phyloP scores from a whole-genome alignment of 352 stramenopile species.

The Phytophthora agathidicida region DNA sequence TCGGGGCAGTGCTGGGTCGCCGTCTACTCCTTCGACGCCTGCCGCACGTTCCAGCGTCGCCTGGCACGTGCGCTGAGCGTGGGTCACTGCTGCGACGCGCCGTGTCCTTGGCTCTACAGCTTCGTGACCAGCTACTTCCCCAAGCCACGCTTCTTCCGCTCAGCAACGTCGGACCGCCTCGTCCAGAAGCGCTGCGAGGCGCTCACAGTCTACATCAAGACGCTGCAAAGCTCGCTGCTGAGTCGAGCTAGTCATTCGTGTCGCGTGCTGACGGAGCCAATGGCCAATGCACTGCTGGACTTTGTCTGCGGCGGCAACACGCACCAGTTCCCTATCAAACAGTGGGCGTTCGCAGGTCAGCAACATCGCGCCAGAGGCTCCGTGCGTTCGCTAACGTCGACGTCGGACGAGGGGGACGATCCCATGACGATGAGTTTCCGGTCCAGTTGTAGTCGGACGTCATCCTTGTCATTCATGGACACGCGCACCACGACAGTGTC shows the following conservation, averaged over 20 bases:
- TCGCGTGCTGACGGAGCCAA: conserved; percentile 15
- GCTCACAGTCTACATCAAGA: conserved; percentile 38
- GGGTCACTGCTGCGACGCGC: conserved; percentile 28
- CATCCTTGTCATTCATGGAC: conserved; percentile 7
- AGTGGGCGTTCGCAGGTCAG: conserved; percentile 33
- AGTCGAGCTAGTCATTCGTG: conserved; percentile 38
- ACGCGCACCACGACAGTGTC: background rate
- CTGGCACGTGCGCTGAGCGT: conserved; percentile 16
- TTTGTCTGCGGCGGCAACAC: conserved; percentile 29
- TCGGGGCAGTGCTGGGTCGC: conserved; percentile 29
- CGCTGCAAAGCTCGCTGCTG: conserved; percentile 33
- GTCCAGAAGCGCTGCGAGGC: conserved; percentile 31
- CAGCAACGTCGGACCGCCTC: conserved; percentile 20
- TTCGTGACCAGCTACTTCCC: conserved; percentile 46
- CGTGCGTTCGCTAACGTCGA: conserved; percentile 24
- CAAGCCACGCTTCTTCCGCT: conserved; percentile 29
- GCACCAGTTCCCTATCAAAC: conserved; percentile 28
- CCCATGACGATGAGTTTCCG: conserved; percentile 1
- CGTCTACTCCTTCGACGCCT: conserved; percentile 35
- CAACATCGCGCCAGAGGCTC: conserved; percentile 19
- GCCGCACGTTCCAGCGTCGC: conserved; percentile 16
- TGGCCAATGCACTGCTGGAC: conserved; percentile 27
- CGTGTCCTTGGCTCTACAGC: conserved; percentile 35
- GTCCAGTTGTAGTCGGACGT: conserved; percentile 9
- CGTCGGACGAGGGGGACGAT: conserved; percentile 26